Base-by-base conservation (phyloP, 768 basidiomycete genomes). In the Termitomyces eurrhizus region DNA sequence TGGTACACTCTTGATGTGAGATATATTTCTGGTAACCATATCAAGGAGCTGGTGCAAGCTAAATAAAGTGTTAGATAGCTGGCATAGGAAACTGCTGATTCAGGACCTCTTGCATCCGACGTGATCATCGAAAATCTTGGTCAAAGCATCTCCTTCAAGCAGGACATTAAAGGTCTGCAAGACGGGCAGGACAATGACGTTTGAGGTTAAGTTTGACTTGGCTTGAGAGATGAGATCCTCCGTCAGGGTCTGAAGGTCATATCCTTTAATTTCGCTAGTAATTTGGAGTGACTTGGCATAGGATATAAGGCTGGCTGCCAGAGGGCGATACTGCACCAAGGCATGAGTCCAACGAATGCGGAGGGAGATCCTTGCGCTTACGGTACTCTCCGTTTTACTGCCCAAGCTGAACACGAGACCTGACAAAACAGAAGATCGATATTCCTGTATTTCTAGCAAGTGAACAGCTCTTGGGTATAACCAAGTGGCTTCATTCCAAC, bases 381-480 rank as follows among this genome's bases (percentile, higher is more conserved):
- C 95, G 6, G 88, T 92, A 68, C 88, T 90, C 62, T 91, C 87
- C 9, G 93, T 93, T 73, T 86, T 89, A 70, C 90, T 92, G 39
- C 88, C 90, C 41, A 93, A 77, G 68, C 92, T 95, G 57, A 91
- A 77, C 13, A 95, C 79, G 7, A 96, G 69, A 13, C 93, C 93
- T 11, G 77, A 75, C 48, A 96, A 77, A 53, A 96, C 69, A 32
- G 78, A 69, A 57, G 73, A 73, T 45, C 91, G 82, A 71, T 90
- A 95, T 52, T 78, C 75, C 39, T 75, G 71, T 54, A 92, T 77
- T 57, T 83, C 80, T 39, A 93, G 78, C 26, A 93, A 75, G 52
- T 75, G 83, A 52, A 91, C 83, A 7, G 84, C 88, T 64, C 77
- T 84, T 18, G 92, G 89, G 69, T 89, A 95, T 44, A 95, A 73